Base-by-base conservation (phyloP, 768 basidiomycete species). In the Rhodotorula diobovata region DNA sequence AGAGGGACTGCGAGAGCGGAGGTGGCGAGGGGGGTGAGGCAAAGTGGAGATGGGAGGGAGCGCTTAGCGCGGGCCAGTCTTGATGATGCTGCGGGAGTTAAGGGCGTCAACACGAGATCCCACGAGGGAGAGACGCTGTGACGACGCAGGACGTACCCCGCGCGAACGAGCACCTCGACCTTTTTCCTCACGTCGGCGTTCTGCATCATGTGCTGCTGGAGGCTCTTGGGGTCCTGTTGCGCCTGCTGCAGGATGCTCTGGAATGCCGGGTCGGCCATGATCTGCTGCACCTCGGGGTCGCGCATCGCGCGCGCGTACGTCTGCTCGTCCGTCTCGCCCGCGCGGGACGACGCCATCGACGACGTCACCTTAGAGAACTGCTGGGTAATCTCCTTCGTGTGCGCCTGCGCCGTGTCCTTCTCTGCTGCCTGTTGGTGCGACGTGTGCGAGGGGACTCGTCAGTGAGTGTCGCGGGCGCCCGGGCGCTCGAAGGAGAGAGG, bases 241-340 rank as follows among this genome's bases (percentile, higher is more conserved):
- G 93, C 92, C 82, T 98, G 94, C 80, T 94, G 90, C 77, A 99
- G 80, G 75, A 99, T 96, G 68, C 87, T 87, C 81, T 96, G 90
- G 90, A 96, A 95, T 74, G 95, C 83, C 16, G 93, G 91, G 80
- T 93, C 93, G 76, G 81, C 83, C 90, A 94, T 92, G 78, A 93
- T 93, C 66, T 82, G 80, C 89, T 93, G 78, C 34, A 70, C 25
- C 32, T 70, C 96, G 21, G 96, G 96, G 83, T 99, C 96, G 64
- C 92, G 86, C 94, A 97, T 96, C 15, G 95, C 96, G 61, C 95
- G 86, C 77, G 89, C 86, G 73, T 96, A 83, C 30, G 93, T 91
- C 83, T 99, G 86, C 79, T 98, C 93, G 79, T 97, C 93, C 15
- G 87, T 87, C 82, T 99, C 95, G 54, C 84, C 87, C 30, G 87